These are phyloP conservation scores for Quercus glauca DNA, from an alignment of 306 rosid species.

Conservation along the genomic window DNA sequence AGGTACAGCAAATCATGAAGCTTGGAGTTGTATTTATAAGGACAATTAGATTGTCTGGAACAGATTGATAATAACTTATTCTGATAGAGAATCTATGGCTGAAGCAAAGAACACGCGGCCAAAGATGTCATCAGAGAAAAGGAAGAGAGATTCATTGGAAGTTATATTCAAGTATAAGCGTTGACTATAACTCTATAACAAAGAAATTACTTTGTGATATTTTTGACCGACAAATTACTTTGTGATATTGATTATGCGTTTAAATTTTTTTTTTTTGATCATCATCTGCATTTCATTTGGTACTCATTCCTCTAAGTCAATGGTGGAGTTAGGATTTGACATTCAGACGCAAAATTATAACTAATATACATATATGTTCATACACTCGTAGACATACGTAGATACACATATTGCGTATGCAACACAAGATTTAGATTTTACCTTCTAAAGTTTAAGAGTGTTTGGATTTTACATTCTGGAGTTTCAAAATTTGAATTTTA, in stretches of 20 bases:
- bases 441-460: too few relatives aligned
- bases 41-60: neutral
- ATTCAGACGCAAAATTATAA: too few relatives aligned
- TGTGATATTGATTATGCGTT: neutral
- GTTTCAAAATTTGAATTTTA: too few relatives aligned
- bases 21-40: neutral
- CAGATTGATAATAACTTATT: neutral
- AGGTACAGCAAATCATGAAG: neutral
- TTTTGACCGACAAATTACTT: too few relatives aligned
- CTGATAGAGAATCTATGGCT: slow-evolving; percentile 45
- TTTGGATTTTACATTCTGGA: too few relatives aligned
- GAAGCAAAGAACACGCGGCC: slow-evolving; percentile 48
- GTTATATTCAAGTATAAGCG: too few relatives aligned
- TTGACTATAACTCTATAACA: neutral
- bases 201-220: neutral
- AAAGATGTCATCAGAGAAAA: slow-evolving; percentile 30
- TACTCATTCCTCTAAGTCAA: neutral
- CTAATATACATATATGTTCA: too few relatives aligned
- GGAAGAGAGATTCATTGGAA: neutral
- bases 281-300: neutral
- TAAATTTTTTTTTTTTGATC: too few relatives aligned
- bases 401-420: too few relatives aligned
- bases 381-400: too few relatives aligned
- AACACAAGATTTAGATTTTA: too few relatives aligned
- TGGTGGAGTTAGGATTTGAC: too few relatives aligned